phyloP scores from a whole-genome alignment of 1,139 yeast species.

The Sugiyamaella xylanicola region DNA sequence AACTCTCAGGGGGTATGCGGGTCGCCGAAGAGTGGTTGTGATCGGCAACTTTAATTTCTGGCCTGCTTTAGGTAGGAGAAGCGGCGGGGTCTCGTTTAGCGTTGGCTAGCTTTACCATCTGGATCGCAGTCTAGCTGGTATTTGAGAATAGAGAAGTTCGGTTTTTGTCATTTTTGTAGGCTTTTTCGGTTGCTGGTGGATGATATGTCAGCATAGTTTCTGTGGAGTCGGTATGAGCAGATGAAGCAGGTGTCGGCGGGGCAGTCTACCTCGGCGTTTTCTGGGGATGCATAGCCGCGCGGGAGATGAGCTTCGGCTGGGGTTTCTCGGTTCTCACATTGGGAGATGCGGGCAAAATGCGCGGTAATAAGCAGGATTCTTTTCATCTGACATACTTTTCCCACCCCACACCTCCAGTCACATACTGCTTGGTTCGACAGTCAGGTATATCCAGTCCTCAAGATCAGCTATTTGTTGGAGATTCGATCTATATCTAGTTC shows the following conservation, averaged over 20 bases:
- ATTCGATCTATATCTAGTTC: too few relatives aligned
- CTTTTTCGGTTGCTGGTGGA: too few relatives aligned
- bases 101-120: too few relatives aligned
- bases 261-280: neutral
- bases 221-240: neutral
- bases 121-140: too few relatives aligned
- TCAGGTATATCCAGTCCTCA: too few relatives aligned
- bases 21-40: neutral
- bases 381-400: neutral
- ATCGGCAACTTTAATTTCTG: neutral
- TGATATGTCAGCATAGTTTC: too few relatives aligned
- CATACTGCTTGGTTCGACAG: neutral
- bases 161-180: too few relatives aligned
- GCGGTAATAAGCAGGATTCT: neutral
- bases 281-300: neutral
- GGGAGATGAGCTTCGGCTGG: neutral
- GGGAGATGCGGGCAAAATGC: neutral
- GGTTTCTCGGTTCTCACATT: neutral
- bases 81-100: too few relatives aligned
- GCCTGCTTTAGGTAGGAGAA: too few relatives aligned
- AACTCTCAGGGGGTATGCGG: too few relatives aligned
- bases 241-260: neutral
- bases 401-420: neutral
- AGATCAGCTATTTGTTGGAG: too few relatives aligned
- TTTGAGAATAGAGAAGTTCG: too few relatives aligned